Conservation (phyloP, 2,329 filamentous ascomycete species). For the Colletotrichum sp. region DNA sequence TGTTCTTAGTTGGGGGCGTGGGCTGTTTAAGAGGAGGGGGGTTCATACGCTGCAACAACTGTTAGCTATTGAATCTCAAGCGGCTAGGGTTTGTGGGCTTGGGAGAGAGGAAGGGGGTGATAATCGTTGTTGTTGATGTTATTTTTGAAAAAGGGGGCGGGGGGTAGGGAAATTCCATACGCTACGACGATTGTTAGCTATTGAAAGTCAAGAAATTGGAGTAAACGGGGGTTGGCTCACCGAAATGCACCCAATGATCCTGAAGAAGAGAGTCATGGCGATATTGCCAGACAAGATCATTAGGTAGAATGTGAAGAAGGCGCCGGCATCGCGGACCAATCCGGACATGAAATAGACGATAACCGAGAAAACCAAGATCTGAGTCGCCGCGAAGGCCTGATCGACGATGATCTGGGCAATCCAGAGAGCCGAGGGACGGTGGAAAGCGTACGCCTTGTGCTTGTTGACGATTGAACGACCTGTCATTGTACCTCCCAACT, state of each 20-base stretch:
- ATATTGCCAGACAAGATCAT: slow-evolving; percentile 73
- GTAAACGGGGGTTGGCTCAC: too few relatives aligned
- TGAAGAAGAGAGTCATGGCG: slow-evolving; percentile 78
- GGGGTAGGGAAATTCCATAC: too few relatives aligned
- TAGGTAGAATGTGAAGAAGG: slow-evolving; percentile 80
- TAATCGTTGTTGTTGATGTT: too few relatives aligned
- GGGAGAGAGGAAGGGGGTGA: too few relatives aligned
- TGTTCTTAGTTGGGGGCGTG: too few relatives aligned
- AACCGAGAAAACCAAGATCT: slow-evolving; percentile 75
- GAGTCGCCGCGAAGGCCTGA: slow-evolving; percentile 70
- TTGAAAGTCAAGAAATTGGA: too few relatives aligned
- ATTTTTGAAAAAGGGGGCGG: too few relatives aligned
- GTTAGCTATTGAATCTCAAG: too few relatives aligned
- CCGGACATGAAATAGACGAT: slow-evolving; percentile 84
- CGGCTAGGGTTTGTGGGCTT: too few relatives aligned
- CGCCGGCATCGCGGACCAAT: slow-evolving; percentile 70
- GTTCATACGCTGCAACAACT: too few relatives aligned
- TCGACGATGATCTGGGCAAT: slow-evolving; percentile 85
- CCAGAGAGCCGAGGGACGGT: slow-evolving; percentile 82
- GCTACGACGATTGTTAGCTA: too few relatives aligned
- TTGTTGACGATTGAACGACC: slow-evolving; percentile 82
- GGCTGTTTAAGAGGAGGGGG: too few relatives aligned
- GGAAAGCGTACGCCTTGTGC: slow-evolving; percentile 82
- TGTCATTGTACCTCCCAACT: slow-evolving; percentile 76
- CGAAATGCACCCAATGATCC: slow-evolving; percentile 71